Base-by-base conservation (phyloP, 164 flowering plant genomes). In the Vitis cinerea region DNA sequence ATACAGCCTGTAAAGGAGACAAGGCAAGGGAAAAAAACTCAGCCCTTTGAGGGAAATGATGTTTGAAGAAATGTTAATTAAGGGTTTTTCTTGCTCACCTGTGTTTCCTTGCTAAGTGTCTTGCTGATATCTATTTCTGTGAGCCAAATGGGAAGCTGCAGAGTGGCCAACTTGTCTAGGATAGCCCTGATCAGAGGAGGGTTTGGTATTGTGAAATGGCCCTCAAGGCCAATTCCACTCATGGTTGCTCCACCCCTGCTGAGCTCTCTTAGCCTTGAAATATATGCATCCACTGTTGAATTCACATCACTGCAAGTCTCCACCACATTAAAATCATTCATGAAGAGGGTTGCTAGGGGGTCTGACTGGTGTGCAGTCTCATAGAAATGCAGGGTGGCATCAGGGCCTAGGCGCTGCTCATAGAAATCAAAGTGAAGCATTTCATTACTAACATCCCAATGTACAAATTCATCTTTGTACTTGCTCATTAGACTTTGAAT, bases 381-480 rank as follows among this genome's bases (percentile, higher is more conserved):
- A 59, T 79, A 95, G 73, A 93, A 90, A 3, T 75, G 61, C 59
- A 83, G 50, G 0, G 94, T 80, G 9, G 93, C 96, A 55, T 90
- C 82, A 1, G 77, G 78, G 0, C 98, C 98, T 1, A 95, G 90
- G 17, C 85, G 57, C 30, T 82, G 62, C 81, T 93, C 98, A 27
- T 93, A 93, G 78, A 93, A 95, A 65, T 89, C 84, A 13, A 82
- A 95, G 67, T 95, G 98, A 52, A 95, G 90, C 89, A 87, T 85
- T 71, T 95, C 99, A 49, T 95, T 93, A 83, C 88, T 91, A 12
- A 95, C 97, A 65, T 95, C 99, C 99, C 99, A 95, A 66, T 95
- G 97, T 8, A 93, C 70, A 80, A 95, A 95, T 12, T 93, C 87
- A 2, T 79, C 88, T 62, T 66, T 87, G 78, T 93, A 95, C 66